A percentile compares a stretch with the other conserved stretches of the same genome.
Evolutionary conservation across 139 green algal genomes (phyloP).

Genomic region (Chlorella sp.): DNA sequence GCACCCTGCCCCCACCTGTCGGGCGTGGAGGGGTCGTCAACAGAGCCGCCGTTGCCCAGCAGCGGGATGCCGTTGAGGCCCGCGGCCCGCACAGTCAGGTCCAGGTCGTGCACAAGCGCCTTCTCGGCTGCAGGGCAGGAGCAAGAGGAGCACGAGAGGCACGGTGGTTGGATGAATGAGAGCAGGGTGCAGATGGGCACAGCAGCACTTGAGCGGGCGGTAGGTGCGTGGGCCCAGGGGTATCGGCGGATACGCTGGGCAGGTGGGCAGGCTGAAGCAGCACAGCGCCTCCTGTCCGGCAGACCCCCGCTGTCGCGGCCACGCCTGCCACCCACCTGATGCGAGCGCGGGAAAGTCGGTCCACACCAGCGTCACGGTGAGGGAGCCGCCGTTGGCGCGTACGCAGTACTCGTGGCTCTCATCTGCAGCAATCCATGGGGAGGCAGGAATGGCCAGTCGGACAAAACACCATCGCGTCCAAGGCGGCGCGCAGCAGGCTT

Average conservation of each 20-base stretch:
- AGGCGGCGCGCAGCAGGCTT: no score
- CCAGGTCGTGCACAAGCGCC: constrained; percentile 89
- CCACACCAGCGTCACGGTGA: constrained; percentile 79
- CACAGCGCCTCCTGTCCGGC: no score
- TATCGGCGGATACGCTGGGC: neutral
- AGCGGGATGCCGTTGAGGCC: constrained; percentile 62
- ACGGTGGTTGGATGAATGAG: neutral
- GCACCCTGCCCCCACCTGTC: constrained; percentile 48
- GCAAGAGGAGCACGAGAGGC: neutral
- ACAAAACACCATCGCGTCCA: no score
- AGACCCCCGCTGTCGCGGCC: no score
- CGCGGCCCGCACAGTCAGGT: constrained; percentile 72
- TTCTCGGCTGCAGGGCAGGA: constrained; percentile 15
- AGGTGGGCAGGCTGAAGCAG: neutral
- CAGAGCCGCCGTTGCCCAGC: constrained; percentile 67
- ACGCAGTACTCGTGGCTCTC: constrained; percentile 74
- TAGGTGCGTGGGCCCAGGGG: neutral
- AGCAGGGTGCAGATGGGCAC: neutral
- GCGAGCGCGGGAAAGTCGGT: constrained; percentile 35
- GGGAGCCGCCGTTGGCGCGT: constrained; percentile 53
- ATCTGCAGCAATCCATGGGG: constrained; percentile 5
- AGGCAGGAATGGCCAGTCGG: no score
- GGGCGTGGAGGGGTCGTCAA: constrained; percentile 4
- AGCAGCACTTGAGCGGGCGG: neutral
- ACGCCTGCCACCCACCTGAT: neutral